Conservation (phyloP, 2,329 filamentous ascomycete genomes). For the Aurifilum marmelostoma region DNA sequence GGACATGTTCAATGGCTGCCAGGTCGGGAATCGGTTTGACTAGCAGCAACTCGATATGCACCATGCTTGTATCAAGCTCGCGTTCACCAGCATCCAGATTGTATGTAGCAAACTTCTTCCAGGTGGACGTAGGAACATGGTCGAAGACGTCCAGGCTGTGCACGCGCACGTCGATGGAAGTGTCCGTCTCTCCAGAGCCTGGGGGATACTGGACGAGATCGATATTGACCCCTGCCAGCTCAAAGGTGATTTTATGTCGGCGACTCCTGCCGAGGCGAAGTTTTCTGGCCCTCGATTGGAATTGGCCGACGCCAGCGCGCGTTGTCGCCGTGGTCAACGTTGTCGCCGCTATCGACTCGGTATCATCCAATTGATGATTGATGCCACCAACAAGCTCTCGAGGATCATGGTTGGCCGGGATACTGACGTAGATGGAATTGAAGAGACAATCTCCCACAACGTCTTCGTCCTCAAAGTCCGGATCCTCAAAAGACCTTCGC, state of each 20-base stretch:
- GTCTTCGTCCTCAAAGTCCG: slow-evolving; percentile 76
- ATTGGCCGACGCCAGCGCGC: slow-evolving; percentile 48
- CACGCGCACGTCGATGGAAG: slow-evolving; percentile 82
- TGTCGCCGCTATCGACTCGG: slow-evolving; percentile 83
- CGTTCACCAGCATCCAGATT: slow-evolving; percentile 85
- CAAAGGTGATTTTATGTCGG: slow-evolving; percentile 93
- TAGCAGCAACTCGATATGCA: slow-evolving; percentile 84
- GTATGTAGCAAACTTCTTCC: slow-evolving; percentile 97
- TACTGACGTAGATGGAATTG: slow-evolving; percentile 97
- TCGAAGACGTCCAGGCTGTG: slow-evolving; percentile 89
- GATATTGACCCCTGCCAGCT: slow-evolving; percentile 80
- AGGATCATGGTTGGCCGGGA: slow-evolving; percentile 84
- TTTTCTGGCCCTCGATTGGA: slow-evolving; percentile 52
- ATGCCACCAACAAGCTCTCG: slow-evolving; percentile 81
- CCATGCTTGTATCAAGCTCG: slow-evolving; percentile 85
- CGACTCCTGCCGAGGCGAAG: slow-evolving; percentile 83
- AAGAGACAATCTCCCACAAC: slow-evolving; percentile 95
- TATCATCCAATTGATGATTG: slow-evolving; percentile 89
- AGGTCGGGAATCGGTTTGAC: slow-evolving; percentile 84
- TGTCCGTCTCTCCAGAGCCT: slow-evolving; percentile 78
- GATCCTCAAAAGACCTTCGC: slow-evolving; percentile 58
- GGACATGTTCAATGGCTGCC: slow-evolving; percentile 85
- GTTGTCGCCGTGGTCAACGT: slow-evolving; percentile 64
- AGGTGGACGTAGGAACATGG: slow-evolving; percentile 91
- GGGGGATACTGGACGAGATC: slow-evolving; percentile 80